These are phyloP conservation scores for Vigna hirtella DNA, from an alignment of 306 rosid species.

Conservation along the genomic window DNA sequence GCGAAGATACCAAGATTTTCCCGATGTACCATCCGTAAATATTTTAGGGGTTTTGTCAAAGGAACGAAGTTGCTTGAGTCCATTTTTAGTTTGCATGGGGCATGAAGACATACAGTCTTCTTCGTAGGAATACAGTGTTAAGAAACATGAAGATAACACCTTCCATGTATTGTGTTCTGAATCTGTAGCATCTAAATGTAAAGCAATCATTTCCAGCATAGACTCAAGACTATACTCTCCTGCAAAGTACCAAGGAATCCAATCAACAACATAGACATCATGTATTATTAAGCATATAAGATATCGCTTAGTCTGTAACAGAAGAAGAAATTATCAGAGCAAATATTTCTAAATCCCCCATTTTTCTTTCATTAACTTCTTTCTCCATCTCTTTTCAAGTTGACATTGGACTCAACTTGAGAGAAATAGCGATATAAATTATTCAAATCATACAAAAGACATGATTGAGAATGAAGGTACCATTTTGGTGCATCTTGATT, in stretches of 20 bases:
- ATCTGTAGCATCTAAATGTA: constrained; percentile 77
- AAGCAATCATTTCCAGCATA: constrained; percentile 73
- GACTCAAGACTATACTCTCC: constrained; percentile 69
- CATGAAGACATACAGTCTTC: constrained; percentile 69
- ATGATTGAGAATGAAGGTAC: constrained; percentile 52
- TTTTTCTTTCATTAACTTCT: neutral
- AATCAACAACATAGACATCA: constrained; percentile 12
- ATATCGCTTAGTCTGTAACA: neutral
- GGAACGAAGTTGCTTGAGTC: constrained; percentile 33
- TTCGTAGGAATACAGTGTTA: constrained; percentile 53
- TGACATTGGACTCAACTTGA: neutral
- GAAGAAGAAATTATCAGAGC: neutral
- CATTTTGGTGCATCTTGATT: constrained; percentile 67
- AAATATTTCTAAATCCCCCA: neutral
- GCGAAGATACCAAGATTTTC: constrained; percentile 75
- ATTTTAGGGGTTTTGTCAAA: constrained; percentile 55
- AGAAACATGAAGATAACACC: constrained; percentile 71
- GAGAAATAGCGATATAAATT: neutral
- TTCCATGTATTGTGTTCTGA: constrained; percentile 69
- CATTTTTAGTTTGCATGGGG: constrained; percentile 41
- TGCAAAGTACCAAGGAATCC: constrained; percentile 55
- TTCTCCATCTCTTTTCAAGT: neutral
- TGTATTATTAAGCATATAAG: constrained; percentile 21
- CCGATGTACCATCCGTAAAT: constrained; percentile 57
- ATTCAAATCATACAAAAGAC: constrained; percentile 12